Percentiles rank a stretch among this genome's conserved stretches.
These are phyloP conservation scores for Boletellus deceptivus DNA, from an alignment of 1,284 basidiomycete species.

Conservation along the genomic window DNA sequence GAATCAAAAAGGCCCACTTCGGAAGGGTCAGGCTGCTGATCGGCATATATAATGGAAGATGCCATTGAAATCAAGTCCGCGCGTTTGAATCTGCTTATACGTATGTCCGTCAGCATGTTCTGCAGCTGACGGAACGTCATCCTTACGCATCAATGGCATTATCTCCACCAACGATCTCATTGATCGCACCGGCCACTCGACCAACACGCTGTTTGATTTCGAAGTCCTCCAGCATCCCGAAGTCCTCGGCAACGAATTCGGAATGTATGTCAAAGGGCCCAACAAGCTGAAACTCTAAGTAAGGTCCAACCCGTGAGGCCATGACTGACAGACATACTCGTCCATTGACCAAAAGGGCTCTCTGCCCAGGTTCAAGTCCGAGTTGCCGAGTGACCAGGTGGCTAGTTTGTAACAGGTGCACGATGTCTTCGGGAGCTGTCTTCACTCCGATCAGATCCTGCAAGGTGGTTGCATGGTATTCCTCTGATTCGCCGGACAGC, in stretches of 20 bases:
- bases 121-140: neutral
- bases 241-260: constrained; percentile 66
- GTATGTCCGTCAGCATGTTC: constrained; percentile 2
- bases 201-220: constrained; percentile 70
- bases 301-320: neutral
- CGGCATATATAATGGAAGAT: constrained; percentile 68
- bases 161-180: constrained; percentile 47
- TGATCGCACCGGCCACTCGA: constrained; percentile 65
- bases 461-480: neutral
- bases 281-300: constrained; percentile 48
- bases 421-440: constrained; percentile 25
- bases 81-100: constrained; percentile 44
- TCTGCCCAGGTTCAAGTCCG: constrained; percentile 54
- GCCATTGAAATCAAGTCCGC: constrained; percentile 62
- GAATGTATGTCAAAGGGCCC: constrained; percentile 53
- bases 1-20: constrained; percentile 72
- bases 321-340: constrained; percentile 49
- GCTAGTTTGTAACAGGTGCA: constrained; percentile 36
- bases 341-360: constrained; percentile 76
- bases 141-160: constrained; percentile 46
- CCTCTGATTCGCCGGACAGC: constrained; percentile 1
- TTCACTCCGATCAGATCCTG: constrained; percentile 42
- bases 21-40: constrained; percentile 68
- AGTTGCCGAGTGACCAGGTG: constrained; percentile 51
- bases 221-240: constrained; percentile 64